These are phyloP conservation scores for Ilyonectria destructans DNA, from an alignment of 2,329 filamentous ascomycete genomes.

Conservation along the genomic window DNA sequence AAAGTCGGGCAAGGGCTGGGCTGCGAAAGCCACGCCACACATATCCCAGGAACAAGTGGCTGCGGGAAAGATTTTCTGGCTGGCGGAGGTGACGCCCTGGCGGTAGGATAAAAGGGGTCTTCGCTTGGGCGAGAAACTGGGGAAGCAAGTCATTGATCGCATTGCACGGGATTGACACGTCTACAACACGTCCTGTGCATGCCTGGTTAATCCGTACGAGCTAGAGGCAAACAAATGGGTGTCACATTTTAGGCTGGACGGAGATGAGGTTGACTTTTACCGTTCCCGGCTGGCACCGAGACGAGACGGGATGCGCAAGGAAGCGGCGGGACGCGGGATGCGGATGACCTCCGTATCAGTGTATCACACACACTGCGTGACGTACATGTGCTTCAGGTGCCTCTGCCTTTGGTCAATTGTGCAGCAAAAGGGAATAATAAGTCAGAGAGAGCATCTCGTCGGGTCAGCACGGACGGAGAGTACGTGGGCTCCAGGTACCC, in stretches of 20 bases:
- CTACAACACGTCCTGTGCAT: not conserved
- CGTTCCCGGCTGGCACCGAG: not conserved
- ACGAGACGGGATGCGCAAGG: not conserved
- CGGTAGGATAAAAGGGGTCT: conserved; percentile 17
- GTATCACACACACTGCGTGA: no score
- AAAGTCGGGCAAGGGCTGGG: conserved; percentile 25
- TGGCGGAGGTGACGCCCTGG: conserved; percentile 12
- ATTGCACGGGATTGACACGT: not conserved
- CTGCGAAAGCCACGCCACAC: conserved; percentile 33
- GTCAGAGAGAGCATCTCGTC: not conserved
- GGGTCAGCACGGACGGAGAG: not conserved
- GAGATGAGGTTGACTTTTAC: not conserved
- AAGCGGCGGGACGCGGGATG: not conserved
- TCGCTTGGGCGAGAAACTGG: conserved; percentile 1
- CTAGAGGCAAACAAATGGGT: not conserved
- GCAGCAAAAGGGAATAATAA: not conserved
- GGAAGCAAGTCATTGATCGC: conserved; percentile 6
- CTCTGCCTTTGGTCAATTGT: not conserved
- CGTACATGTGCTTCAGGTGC: no score
- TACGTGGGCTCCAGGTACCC: conserved; percentile 17
- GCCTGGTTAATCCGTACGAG: not conserved
- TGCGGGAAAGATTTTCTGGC: conserved; percentile 12
- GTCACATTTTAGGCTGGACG: not conserved
- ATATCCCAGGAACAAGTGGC: conserved; percentile 25
- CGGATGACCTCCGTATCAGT: not conserved